phyloP scores from a whole-genome alignment of 2,329 filamentous ascomycete genomes.

The Botryotinia narcissicola region DNA sequence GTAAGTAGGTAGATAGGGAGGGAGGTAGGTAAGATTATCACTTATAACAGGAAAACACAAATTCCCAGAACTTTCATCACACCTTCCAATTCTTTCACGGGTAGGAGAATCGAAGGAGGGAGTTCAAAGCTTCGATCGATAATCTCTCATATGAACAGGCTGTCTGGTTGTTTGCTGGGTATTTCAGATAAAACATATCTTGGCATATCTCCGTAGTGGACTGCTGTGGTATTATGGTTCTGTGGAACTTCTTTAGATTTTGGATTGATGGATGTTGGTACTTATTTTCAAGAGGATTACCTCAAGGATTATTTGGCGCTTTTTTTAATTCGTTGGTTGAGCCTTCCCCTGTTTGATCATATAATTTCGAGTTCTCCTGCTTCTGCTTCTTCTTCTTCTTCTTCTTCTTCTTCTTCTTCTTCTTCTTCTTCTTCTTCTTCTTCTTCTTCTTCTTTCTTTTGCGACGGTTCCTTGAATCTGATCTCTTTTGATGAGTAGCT shows the following conservation, averaged over 20 bases:
- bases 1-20: background rate
- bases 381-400: background rate
- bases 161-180: background rate
- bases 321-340: background rate
- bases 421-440: background rate
- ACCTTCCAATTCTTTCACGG: constrained; percentile 14
- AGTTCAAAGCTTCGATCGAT: background rate
- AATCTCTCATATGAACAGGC: background rate
- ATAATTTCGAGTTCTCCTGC: background rate
- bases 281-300: constrained; percentile 7
- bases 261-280: constrained; percentile 1
- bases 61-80: background rate
- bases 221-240: background rate
- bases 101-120: background rate
- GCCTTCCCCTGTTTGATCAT: background rate
- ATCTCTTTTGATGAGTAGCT: background rate
- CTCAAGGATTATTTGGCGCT: constrained; percentile 15
- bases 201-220: constrained; percentile 2
- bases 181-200: constrained; percentile 9
- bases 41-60: background rate
- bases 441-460: background rate
- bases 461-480: too few species aligned
- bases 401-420: background rate
- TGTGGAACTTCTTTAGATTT: constrained; percentile 1
- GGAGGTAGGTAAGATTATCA: background rate